Evolutionary conservation across 2,329 filamentous ascomycete species (phyloP).

Genomic region (Phyllosticta ampelicida): DNA sequence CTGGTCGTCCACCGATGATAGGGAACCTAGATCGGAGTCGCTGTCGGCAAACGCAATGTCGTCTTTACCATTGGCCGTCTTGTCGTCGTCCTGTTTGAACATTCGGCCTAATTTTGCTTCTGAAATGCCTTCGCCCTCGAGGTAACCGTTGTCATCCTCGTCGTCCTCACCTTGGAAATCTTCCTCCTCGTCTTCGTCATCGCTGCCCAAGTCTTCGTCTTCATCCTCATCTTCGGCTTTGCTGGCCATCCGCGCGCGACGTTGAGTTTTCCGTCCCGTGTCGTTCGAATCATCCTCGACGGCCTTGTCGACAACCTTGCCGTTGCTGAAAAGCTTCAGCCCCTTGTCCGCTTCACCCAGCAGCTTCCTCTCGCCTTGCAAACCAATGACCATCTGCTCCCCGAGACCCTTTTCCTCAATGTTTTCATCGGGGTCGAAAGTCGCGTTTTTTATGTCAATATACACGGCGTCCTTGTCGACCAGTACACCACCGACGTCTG

Average conservation of each 20-base stretch:
- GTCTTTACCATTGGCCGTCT: slow-evolving; percentile 34
- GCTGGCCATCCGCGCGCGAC: slow-evolving; percentile 39
- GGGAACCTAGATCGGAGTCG: slow-evolving; percentile 87
- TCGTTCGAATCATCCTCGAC: slow-evolving; percentile 47
- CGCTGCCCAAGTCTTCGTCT: slow-evolving; percentile 33
- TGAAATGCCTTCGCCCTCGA: slow-evolving; percentile 30
- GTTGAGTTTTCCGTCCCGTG: slow-evolving; percentile 42
- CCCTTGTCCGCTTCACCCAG: slow-evolving; percentile 75
- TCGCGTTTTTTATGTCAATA: slow-evolving; percentile 61
- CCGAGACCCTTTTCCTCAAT: slow-evolving; percentile 71
- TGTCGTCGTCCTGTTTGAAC: slow-evolving; percentile 43
- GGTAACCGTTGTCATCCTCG: slow-evolving; percentile 42
- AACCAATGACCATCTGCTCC: slow-evolving; percentile 83
- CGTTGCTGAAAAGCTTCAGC: slow-evolving; percentile 75
- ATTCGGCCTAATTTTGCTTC: slow-evolving; percentile 38
- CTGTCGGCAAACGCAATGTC: slow-evolving; percentile 90
- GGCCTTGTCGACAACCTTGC: slow-evolving; percentile 53
- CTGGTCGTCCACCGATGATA: slow-evolving; percentile 55
- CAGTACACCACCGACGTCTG: slow-evolving; percentile 87
- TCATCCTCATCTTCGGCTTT: slow-evolving; percentile 40
- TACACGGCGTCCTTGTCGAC: slow-evolving; percentile 97
- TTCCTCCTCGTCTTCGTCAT: slow-evolving; percentile 45
- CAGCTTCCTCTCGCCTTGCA: slow-evolving; percentile 72
- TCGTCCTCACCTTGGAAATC: slow-evolving; percentile 37
- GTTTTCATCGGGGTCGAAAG: slow-evolving; percentile 56